Base-by-base conservation (phyloP, 805 yeast species). In the Starmera pachycereana region DNA sequence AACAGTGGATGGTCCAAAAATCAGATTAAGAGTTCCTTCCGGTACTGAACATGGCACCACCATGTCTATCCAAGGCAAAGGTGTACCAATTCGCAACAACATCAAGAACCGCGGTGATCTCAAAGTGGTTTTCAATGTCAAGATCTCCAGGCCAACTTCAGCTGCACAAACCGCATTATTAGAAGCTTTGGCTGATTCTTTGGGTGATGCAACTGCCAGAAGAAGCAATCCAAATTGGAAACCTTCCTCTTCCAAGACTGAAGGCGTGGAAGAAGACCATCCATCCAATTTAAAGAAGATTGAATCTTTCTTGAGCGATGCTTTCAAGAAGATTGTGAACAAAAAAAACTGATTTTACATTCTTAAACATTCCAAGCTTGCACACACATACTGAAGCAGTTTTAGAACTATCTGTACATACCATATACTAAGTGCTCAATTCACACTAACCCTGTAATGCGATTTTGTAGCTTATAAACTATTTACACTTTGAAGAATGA, bases 111-210 rank as follows among this genome's bases (percentile, higher is more conserved):
- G 92, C 54, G 99, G 97, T 37, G 85, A 82, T 52, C 68, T 89
- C 74, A 79, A 76, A 50, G 85, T 92, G 13, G 67, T 75, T 11
- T 71, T 88, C 49, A 75, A 76, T 37, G 82, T 92, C 13, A 74
- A 76, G 51, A 76, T 88, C 4, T 65, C 79, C 50, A 73, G 78
- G 42, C 95, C 97, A 2, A 71, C 72, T 40, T 81, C 84, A 19
- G 84, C 90, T 12, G 81, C 92, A 1, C 96, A 92, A 59, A 81
- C 79, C 11, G 94, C 94, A 27, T 66, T 92, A 40, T 70, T 94
- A 53, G 99, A 92, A 58, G 96, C 96, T 0, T 70, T 92, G 46
- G 98, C 99, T 2, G 96, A 88, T 55, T 82, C 95, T 2, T 73
- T 82, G 37, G 76, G 83, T 43, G 99, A 92, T 58, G 68, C 68